Evolutionary conservation across 352 stramenopile genomes (phyloP).

Genomic region (Phytophthora hibernalis): DNA sequence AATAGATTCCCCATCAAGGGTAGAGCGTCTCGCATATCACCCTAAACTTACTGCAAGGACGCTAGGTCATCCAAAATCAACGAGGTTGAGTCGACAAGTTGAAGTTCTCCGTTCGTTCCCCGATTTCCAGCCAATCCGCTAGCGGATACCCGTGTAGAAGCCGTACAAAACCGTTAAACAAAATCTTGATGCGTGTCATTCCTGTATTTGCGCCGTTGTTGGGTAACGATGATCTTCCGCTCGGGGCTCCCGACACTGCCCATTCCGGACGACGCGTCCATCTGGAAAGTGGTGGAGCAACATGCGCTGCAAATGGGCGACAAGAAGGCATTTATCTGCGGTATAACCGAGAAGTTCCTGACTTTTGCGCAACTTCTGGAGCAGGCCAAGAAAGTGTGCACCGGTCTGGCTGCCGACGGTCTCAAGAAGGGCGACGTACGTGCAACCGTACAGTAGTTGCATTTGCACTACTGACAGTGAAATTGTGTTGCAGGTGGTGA

Average conservation of each 20-base stretch:
- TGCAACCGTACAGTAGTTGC: neutral
- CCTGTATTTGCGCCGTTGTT: slow-evolving; percentile 29
- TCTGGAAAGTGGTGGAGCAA: slow-evolving; percentile 52
- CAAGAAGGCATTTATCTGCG: slow-evolving; percentile 53
- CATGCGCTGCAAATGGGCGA: slow-evolving; percentile 36
- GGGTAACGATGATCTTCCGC: slow-evolving; percentile 48
- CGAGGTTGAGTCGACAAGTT: slow-evolving; percentile 10
- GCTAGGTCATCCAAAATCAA: no score
- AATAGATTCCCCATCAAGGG: no score
- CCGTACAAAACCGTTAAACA: neutral
- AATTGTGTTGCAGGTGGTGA: slow-evolving; percentile 33
- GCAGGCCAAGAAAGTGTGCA: slow-evolving; percentile 39
- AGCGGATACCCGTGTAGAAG: slow-evolving; percentile 8
- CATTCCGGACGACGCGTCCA: slow-evolving; percentile 46
- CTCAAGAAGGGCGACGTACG: slow-evolving; percentile 60
- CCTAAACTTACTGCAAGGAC: no score
- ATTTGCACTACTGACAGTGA: neutral
- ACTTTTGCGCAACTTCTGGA: slow-evolving; percentile 48
- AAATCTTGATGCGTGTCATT: slow-evolving; percentile 20
- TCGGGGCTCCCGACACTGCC: slow-evolving; percentile 35
- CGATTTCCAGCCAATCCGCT: slow-evolving; percentile 24
- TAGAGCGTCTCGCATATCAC: no score
- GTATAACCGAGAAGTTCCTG: slow-evolving; percentile 46
- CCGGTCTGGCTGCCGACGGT: slow-evolving; percentile 47
- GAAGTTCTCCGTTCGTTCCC: no score